phyloP scores from a whole-genome alignment of 2,329 filamentous ascomycete genomes.

The Corinectria fuckeliana region DNA sequence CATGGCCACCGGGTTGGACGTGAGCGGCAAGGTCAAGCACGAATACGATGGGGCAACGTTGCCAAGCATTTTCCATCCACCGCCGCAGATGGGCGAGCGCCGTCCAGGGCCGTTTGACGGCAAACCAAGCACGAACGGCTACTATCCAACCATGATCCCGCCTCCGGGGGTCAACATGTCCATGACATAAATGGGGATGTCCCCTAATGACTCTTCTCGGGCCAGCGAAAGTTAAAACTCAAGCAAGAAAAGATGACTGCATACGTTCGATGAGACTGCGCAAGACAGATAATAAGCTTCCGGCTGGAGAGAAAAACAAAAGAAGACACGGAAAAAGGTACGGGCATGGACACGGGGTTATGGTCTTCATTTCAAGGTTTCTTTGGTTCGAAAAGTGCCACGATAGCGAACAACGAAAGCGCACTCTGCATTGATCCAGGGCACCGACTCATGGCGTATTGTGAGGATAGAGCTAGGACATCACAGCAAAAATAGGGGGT shows the following conservation, averaged over 20 bases:
- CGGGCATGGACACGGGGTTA: slow-evolving; percentile 30
- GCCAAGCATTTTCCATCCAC: slow-evolving; percentile 55
- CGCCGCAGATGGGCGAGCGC: slow-evolving; percentile 44
- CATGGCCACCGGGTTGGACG: slow-evolving; percentile 39
- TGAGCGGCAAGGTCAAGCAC: slow-evolving; percentile 54
- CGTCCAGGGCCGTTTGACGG: slow-evolving; percentile 59
- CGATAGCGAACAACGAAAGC: slow-evolving; percentile 5
- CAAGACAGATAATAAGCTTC: slow-evolving; percentile 13
- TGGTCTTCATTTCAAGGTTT: slow-evolving; percentile 18
- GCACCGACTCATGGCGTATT: slow-evolving; percentile 1
- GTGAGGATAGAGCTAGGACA: slow-evolving; percentile 11
- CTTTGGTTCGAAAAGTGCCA: slow-evolving; percentile 26
- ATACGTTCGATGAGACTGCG: not conserved
- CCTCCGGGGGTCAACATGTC: slow-evolving; percentile 57
- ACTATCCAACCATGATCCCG: slow-evolving; percentile 58
- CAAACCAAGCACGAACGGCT: slow-evolving; percentile 58
- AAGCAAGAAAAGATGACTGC: not conserved
- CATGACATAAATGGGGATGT: slow-evolving; percentile 34
- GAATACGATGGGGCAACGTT: slow-evolving; percentile 55
- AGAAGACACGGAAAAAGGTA: slow-evolving; percentile 11
- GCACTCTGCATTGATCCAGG: slow-evolving; percentile 3
- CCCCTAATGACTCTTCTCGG: not conserved
- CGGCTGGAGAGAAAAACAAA: slow-evolving; percentile 13
- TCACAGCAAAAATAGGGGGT: slow-evolving; percentile 10
- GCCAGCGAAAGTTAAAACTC: not conserved